phyloP scores from a whole-genome alignment of 2,329 filamentous ascomycete species.

The Gremmenia infestans region DNA sequence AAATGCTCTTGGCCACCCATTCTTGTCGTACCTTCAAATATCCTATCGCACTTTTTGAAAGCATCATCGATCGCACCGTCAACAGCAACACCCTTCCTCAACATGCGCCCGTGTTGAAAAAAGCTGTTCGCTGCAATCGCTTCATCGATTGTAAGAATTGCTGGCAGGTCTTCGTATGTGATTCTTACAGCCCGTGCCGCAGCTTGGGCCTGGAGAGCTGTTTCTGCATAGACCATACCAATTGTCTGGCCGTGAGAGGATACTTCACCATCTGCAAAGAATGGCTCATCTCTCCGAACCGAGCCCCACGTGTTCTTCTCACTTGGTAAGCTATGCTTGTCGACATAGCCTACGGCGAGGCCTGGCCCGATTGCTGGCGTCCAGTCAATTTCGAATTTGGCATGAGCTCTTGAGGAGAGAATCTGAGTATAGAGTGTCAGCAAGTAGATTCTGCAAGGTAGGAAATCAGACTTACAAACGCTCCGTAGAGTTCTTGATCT shows the following conservation, averaged over 20 bases:
- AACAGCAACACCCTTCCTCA: constrained; percentile 69
- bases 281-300: constrained; percentile 75
- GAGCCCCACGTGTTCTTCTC: constrained; percentile 90
- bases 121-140: constrained; percentile 87
- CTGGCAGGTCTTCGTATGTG: constrained; percentile 85
- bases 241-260: constrained; percentile 92
- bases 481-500: constrained; percentile 85
- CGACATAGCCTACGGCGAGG: constrained; percentile 78
- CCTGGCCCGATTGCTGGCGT: constrained; percentile 76
- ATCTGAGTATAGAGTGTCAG: constrained; percentile 39
- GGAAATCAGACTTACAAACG: constrained; percentile 40
- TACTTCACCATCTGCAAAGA: constrained; percentile 89
- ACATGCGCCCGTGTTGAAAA: constrained; percentile 74
- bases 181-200: constrained; percentile 80
- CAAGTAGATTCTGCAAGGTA: too few relatives aligned
- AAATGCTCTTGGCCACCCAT: constrained; percentile 99
- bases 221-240: constrained; percentile 78
- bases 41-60: constrained; percentile 72
- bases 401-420: constrained; percentile 81
- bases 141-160: constrained; percentile 91
- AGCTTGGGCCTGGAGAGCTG: constrained; percentile 70
- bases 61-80: constrained; percentile 52
- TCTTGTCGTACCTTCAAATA: constrained; percentile 75
- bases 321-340: constrained; percentile 70
- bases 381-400: constrained; percentile 76